phyloP scores from a whole-genome alignment of 768 basidiomycete species.

The Cubamyces sp. region DNA sequence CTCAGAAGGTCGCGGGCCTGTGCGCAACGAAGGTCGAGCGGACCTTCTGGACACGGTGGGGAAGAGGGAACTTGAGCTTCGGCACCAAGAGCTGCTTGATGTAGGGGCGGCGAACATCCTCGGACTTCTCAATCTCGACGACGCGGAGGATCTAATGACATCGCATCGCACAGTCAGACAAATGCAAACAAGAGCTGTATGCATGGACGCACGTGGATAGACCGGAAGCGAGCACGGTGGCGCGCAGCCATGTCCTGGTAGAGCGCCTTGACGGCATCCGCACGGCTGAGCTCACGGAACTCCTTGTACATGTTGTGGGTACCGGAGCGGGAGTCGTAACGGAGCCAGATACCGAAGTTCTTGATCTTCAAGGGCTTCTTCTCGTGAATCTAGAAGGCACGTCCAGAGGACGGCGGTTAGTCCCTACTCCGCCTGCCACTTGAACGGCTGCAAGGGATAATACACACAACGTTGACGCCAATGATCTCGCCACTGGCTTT shows the following conservation, averaged over 20 bases:
- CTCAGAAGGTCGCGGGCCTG: conserved; percentile 75
- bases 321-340: conserved; percentile 98
- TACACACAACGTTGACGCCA: conserved; percentile 95
- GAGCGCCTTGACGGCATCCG: conserved; percentile 93
- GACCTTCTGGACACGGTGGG: conserved; percentile 81
- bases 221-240: conserved; percentile 99
- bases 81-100: conserved; percentile 95
- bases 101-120: conserved; percentile 93
- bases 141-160: conserved; percentile 89
- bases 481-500: conserved; percentile 99
- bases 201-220: conserved; percentile 78
- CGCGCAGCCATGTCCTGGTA: conserved; percentile 99
- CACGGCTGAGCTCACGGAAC: conserved; percentile 93
- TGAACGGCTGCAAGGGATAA: conserved; percentile 69
- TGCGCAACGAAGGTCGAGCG: conserved; percentile 81
- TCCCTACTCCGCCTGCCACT: conserved; percentile 83
- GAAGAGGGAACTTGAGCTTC: conserved; percentile 95
- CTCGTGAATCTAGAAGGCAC: conserved; percentile 82
- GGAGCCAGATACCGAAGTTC: conserved; percentile 99
- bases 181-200: not conserved
- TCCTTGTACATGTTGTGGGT: conserved; percentile 99
- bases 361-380: conserved; percentile 98
- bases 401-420: conserved; percentile 34
- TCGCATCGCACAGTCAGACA: not conserved
- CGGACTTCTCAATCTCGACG: conserved; percentile 90